phyloP scores from a whole-genome alignment of 345 rosid genomes.

The Eucalyptus curtisii region DNA sequence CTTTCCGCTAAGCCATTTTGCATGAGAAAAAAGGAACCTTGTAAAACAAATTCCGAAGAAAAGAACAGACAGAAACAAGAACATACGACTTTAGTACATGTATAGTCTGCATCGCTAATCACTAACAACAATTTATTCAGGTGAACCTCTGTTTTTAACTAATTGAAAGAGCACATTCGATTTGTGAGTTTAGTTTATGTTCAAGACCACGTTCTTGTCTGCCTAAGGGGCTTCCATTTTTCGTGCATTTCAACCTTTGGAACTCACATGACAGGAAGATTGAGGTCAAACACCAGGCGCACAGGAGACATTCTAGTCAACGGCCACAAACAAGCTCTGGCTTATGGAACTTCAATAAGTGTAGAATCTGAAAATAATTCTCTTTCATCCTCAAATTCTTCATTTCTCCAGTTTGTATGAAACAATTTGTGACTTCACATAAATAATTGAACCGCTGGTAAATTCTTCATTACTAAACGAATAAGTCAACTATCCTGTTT shows the following conservation, averaged over 20 bases:
- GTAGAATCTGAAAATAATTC: neutral
- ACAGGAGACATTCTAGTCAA: slow-evolving; percentile 37
- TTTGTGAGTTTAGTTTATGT: neutral
- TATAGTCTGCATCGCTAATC: neutral
- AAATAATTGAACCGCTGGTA: neutral
- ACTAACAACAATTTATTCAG: neutral
- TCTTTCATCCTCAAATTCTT: neutral
- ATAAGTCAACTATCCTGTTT: neutral
- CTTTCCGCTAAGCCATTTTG: neutral
- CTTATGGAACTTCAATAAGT: slow-evolving; percentile 43
- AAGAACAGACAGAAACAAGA: neutral
- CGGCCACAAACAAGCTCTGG: slow-evolving; percentile 23
- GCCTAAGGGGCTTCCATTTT: neutral
- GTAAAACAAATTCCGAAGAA: neutral
- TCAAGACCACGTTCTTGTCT: neutral
- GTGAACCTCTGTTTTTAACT: neutral
- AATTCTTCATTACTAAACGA: too few relatives aligned
- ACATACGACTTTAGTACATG: neutral
- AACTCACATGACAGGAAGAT: slow-evolving; percentile 24
- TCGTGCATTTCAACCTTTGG: neutral
- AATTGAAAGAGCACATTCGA: neutral
- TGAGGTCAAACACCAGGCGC: slow-evolving; percentile 13
- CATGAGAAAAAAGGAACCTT: neutral
- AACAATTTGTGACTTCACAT: neutral
- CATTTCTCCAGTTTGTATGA: neutral